phyloP scores from a whole-genome alignment of 371 early-diverging fungal genomes.

The Apophysomyces trapeziformis region DNA sequence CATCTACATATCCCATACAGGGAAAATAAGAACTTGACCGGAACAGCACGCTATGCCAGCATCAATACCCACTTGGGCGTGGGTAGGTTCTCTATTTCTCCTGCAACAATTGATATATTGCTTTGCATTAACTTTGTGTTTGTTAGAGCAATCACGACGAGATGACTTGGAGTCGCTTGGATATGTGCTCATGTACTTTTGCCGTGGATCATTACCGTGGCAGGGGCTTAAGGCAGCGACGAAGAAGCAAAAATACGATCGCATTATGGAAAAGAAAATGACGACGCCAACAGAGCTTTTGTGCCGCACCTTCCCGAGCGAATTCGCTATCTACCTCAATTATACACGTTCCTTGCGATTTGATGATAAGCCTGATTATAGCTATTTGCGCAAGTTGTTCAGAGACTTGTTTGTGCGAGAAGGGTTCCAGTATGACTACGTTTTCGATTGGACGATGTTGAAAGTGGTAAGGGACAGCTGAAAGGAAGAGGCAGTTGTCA shows the following conservation, averaged over 20 bases:
- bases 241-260: conserved; percentile 99
- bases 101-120: background rate
- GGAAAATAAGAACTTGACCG: conserved; percentile 98
- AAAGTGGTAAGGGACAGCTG: conserved; percentile 28
- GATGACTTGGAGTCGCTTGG: conserved; percentile 99
- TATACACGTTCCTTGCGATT: conserved; percentile 97
- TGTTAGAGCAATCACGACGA: conserved; percentile 95
- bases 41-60: conserved; percentile 99
- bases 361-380: conserved; percentile 99
- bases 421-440: conserved; percentile 95
- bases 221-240: conserved; percentile 98
- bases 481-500: background rate
- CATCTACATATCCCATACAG: conserved; percentile 98
- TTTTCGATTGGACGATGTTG: conserved; percentile 94
- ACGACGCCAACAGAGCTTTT: conserved; percentile 94
- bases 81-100: conserved; percentile 57
- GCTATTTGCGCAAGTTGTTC: conserved; percentile 96
- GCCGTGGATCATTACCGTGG: conserved; percentile 99
- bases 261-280: conserved; percentile 99
- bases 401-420: conserved; percentile 94
- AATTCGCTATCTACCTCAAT: conserved; percentile 96
- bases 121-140: background rate
- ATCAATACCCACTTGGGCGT: conserved; percentile 99
- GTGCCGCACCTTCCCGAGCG: conserved; percentile 96
- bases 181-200: conserved; percentile 99